Evolutionary conservation across 2,329 filamentous ascomycete genomes (phyloP), one percentile per base, ranked within the genome.

Genomic region (Apiospora pterosperma): DNA sequence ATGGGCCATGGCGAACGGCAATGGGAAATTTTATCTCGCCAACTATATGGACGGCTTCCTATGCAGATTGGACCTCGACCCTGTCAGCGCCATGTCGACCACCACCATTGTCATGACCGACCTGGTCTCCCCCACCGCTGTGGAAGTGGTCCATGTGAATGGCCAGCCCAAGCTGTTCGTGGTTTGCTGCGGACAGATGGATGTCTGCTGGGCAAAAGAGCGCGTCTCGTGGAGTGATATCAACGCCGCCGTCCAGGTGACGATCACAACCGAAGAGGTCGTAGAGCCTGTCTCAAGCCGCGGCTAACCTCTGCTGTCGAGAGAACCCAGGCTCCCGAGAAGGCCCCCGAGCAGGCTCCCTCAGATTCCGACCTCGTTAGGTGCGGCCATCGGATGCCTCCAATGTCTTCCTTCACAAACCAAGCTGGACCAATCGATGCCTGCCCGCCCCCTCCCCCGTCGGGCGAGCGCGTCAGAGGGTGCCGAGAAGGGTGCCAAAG

Each of bases 161-260:
- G 64, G 44, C 12, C 67, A 69, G 63, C 66, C 66, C n/a, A 73
- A 69, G 62, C 52, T 76, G 21, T 73, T 70, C 31, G 65, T 75
- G 16, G 68, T 74, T 4, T 76, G 74, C 65, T 73, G 69, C 60
- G 74, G 74, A 21, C 69, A 73, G 64, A 73, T 75, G 60, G 69
- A 75, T 52, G 69, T 75, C 74, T 69, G 75, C 66, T 73, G 71
- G 70, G 65, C 67, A 38, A 60, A 67, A 28, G 67, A 72, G 63
- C 71, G 72, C 44, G 67, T 66, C 61, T 64, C 69, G 63, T 74
- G 72, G 72, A 68, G 64, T 48, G 73, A 71, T 52, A 71, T 74
- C 63, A 74, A 73, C 64, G 65, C 67, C 12, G 65, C 68, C 1
- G 68, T 73, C 21, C 69, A 69, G 31, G 66, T 71, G 14, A 71